A percentile compares a stretch with the other conserved stretches of the same genome.
These are phyloP conservation scores for Phaeosphaeria sp. DNA, from an alignment of 2,329 filamentous ascomycete genomes.

Conservation along the genomic window DNA sequence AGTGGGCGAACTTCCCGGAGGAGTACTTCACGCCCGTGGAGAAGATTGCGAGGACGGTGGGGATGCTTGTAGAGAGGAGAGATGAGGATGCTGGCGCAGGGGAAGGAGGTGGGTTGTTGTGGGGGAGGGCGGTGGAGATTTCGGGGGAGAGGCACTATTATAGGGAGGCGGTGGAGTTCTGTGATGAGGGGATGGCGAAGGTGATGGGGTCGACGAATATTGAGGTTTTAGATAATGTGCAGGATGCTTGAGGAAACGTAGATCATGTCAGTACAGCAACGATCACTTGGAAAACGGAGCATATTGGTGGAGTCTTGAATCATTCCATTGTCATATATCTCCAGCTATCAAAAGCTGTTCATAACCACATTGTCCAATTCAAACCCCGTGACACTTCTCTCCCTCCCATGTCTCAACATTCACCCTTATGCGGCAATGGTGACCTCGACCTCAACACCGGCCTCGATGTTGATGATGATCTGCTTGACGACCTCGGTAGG, in stretches of 20 bases:
- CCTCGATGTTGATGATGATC: conserved; percentile 96
- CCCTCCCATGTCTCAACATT: conserved; percentile 16
- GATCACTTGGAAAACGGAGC: neutral
- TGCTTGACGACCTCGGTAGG: conserved; percentile 98
- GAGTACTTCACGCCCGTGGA: conserved; percentile 38
- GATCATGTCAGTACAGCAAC: neutral
- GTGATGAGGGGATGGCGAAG: conserved; percentile 26
- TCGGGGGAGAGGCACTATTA: conserved; percentile 30
- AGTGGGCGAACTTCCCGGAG: conserved; percentile 40
- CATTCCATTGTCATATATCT: conserved; percentile 28
- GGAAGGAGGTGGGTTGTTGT: conserved; percentile 20
- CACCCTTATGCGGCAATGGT: conserved; percentile 78
- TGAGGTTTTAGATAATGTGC: conserved; percentile 23
- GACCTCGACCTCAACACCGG: conserved; percentile 91
- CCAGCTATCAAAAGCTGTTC: conserved; percentile 31
- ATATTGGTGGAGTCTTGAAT: conserved; percentile 20
- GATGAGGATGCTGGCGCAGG: conserved; percentile 20
- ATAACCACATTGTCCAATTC: conserved; percentile 26
- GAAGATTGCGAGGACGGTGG: conserved; percentile 35
- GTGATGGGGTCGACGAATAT: conserved; percentile 35
- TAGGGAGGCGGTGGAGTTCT: conserved; percentile 23
- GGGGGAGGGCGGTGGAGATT: conserved; percentile 25
- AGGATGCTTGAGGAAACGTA: neutral
- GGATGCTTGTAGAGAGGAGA: conserved; percentile 32
- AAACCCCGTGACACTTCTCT: conserved; percentile 16